Conservation (phyloP, 2,329 filamentous ascomycete genomes). For the Aspergillus vadensis region DNA sequence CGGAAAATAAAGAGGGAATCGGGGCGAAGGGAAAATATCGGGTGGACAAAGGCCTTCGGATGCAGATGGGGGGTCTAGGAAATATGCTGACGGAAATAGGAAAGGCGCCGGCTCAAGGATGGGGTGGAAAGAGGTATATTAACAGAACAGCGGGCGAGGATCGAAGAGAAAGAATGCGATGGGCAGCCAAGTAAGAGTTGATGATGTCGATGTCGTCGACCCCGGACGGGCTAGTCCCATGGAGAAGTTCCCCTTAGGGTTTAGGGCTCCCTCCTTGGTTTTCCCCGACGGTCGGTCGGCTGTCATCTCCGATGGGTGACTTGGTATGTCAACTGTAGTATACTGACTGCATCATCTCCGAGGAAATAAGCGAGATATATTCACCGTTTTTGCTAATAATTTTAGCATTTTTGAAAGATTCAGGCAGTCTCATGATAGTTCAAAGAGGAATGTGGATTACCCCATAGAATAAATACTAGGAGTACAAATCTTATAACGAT, state of each 20-base stretch:
- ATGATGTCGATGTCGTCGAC: conserved; percentile 24
- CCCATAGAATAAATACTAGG: too few species aligned
- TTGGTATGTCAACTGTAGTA: not conserved
- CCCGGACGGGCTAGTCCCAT: conserved; percentile 8
- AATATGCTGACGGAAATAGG: too few species aligned
- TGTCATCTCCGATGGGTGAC: conserved; percentile 6
- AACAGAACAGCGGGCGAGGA: conserved; percentile 5
- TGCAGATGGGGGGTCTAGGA: not conserved
- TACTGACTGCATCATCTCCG: too few species aligned
- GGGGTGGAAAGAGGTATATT: not conserved
- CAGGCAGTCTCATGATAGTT: too few species aligned
- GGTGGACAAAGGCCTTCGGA: not conserved
- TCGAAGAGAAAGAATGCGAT: not conserved
- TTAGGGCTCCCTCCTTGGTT: conserved; percentile 20
- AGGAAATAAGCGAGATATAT: too few species aligned
- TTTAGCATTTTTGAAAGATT: too few species aligned
- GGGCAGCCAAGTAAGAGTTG: conserved; percentile 8
- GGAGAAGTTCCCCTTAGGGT: conserved; percentile 22
- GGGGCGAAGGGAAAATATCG: not conserved
- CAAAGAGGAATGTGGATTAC: too few species aligned
- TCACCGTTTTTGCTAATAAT: too few species aligned
- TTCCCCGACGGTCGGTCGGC: not conserved
- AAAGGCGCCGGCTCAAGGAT: not conserved
- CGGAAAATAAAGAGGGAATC: conserved; percentile 1
- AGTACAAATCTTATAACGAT: too few species aligned